These are phyloP conservation scores for Magnaporthales sp. DNA, from an alignment of 2,329 filamentous ascomycete species.

Conservation along the genomic window DNA sequence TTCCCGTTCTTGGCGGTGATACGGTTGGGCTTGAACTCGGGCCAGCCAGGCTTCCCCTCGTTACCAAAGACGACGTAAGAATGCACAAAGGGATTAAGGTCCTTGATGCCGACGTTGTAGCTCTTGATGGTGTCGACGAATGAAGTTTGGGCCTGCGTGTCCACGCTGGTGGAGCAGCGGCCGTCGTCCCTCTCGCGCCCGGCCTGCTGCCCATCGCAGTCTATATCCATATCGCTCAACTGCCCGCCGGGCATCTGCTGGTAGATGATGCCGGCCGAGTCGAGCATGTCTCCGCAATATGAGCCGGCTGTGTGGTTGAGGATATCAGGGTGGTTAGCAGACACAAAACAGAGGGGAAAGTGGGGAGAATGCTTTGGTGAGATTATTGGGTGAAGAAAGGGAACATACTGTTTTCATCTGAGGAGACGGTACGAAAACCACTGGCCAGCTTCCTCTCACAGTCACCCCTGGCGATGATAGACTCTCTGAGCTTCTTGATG, in stretches of 20 bases:
- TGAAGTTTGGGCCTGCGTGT: constrained; percentile 32
- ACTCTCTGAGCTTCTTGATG: constrained; percentile 21
- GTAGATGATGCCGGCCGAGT: constrained; percentile 28
- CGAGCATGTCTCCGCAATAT: constrained; percentile 35
- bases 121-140: constrained; percentile 28
- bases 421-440: constrained; percentile 16
- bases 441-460: constrained; percentile 21
- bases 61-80: constrained; percentile 48
- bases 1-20: background rate
- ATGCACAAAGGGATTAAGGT: constrained; percentile 42
- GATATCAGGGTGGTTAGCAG: background rate
- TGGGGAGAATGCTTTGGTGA: background rate
- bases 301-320: constrained; percentile 13
- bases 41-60: constrained; percentile 22
- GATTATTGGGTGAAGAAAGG: background rate
- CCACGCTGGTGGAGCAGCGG: constrained; percentile 31
- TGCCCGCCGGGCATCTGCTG: constrained; percentile 29
- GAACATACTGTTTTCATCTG: background rate
- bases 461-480: constrained; percentile 16
- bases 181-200: constrained; percentile 26
- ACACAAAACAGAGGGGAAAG: background rate
- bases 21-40: constrained; percentile 29
- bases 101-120: constrained; percentile 27
- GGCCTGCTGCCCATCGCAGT: constrained; percentile 44
- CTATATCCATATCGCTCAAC: constrained; percentile 48